Percentiles rank a stretch among this genome's conserved stretches.
phyloP scores from a whole-genome alignment of 179 eudicot species.

The Drosera spatulata region DNA sequence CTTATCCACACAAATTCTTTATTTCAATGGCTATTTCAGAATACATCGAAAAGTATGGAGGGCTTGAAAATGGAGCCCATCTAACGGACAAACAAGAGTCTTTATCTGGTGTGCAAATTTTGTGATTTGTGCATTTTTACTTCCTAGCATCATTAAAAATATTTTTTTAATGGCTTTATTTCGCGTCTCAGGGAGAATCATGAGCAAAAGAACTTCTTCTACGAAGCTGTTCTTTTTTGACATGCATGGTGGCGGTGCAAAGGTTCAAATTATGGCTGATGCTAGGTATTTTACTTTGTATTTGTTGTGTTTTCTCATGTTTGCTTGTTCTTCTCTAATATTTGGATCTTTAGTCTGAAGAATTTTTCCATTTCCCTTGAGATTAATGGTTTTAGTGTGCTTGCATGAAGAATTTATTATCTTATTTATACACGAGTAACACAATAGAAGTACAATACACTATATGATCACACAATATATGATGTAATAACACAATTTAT shows the following conservation, averaged over 20 bases:
- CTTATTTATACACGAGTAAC: too few species aligned
- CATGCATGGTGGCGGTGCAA: slow-evolving; percentile 59
- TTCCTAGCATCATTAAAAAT: neutral
- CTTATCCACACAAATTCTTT: slow-evolving; percentile 84
- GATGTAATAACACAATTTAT: too few species aligned
- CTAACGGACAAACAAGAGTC: slow-evolving; percentile 58
- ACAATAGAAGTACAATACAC: too few species aligned
- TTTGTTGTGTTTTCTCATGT: too few species aligned
- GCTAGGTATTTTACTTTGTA: slow-evolving; percentile 45
- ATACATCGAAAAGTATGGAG: slow-evolving; percentile 50
- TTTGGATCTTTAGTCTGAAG: too few species aligned
- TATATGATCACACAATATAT: too few species aligned
- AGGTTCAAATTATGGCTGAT: slow-evolving; percentile 92
- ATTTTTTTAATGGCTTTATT: neutral
- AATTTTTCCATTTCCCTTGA: too few species aligned
- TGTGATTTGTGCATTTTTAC: neutral
- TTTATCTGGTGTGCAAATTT: slow-evolving; percentile 48
- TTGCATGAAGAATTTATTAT: too few species aligned
- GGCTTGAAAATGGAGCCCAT: slow-evolving; percentile 51
- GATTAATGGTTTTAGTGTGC: too few species aligned
- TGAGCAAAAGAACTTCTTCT: slow-evolving; percentile 87
- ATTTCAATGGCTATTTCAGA: slow-evolving; percentile 42
- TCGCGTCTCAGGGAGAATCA: slow-evolving; percentile 52
- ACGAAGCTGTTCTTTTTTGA: slow-evolving; percentile 82
- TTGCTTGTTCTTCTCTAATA: too few species aligned